These are phyloP conservation scores for Aspergillus cristatus DNA, from an alignment of 495 filamentous ascomycete genomes.

Conservation along the genomic window DNA sequence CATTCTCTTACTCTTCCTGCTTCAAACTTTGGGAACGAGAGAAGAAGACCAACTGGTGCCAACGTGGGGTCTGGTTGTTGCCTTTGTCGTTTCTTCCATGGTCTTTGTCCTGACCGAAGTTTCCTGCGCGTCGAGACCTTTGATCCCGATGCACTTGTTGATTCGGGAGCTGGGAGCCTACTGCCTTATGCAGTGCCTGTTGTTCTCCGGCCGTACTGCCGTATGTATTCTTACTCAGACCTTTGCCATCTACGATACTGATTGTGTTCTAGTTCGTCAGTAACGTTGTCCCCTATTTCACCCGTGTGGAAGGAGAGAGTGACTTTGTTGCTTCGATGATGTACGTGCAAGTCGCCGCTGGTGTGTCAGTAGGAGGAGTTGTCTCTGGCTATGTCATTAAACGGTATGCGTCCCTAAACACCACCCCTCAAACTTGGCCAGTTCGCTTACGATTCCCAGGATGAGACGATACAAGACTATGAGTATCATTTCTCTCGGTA, in stretches of 20 bases:
- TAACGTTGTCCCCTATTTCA: slow-evolving; percentile 3
- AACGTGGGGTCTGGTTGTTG: not conserved
- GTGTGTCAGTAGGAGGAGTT: not conserved
- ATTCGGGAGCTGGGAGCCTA: slow-evolving; percentile 2
- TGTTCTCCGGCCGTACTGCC: slow-evolving; percentile 1
- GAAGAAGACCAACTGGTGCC: not conserved
- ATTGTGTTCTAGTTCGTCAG: not conserved
- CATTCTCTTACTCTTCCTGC: not conserved
- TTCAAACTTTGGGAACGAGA: not conserved
- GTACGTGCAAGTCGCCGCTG: not conserved
- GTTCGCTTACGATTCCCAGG: too few relatives aligned
- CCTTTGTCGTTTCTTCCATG: not conserved
- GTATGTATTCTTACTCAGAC: not conserved
- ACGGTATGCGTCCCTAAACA: not conserved
- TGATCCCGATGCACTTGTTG: slow-evolving; percentile 3
- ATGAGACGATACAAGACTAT: slow-evolving; percentile 4
- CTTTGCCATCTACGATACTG: not conserved
- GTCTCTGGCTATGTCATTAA: slow-evolving; percentile 3
- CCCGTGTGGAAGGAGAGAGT: not conserved
- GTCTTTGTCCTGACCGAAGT: slow-evolving; percentile 1
- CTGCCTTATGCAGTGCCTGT: slow-evolving; percentile 2
- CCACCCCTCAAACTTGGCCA: too few relatives aligned
- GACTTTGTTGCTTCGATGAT: not conserved
- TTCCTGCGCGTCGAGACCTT: slow-evolving; percentile 1
- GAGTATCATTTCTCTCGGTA: not conserved